Base-by-base conservation (phyloP, 139 green algal species). In the Volvox reticuliferus region DNA sequence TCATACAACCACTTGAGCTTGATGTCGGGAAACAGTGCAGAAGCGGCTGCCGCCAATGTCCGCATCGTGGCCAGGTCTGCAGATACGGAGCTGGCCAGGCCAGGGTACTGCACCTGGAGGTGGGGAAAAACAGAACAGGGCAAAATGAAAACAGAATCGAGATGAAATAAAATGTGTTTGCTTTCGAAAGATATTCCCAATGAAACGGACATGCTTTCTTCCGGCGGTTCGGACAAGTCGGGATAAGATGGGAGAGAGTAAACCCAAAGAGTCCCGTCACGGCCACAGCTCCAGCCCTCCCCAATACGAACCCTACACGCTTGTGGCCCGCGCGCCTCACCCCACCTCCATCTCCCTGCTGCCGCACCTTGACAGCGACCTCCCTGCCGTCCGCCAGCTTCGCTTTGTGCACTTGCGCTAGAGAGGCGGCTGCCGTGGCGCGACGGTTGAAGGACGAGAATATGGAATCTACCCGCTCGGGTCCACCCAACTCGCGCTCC, bases 361-460 rank as follows among this genome's bases (percentile, higher is more conserved):
- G 14, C 63, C 21, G 17, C 81, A 98, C 91, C 93, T 98, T 99
- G 2, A 98, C 96, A 1, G 97, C 97, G 37, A 98, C 97, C 35
- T 94, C 79, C 20, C 89, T 44, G 18, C 96, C 96, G 73, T 63
- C 92, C 36, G 93, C 89, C 69, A 97, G 80, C 75, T 83, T 28
- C 3, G 96, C 96, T 24, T 93, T 92, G 93, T 98, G 96, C 50
- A 87, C 81, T 95, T 98, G 97, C 19, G 97, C 97, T 21, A 98
- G 91, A 9, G 94, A 97, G 5, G 97, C 97, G 0, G 96, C 97
- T 0, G 96, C 97, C 0, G 93, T 96, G 19, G 97, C 93, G 32
- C 93, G 37, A 13, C 88, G 36, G 16, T 97, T 93, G 84, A 99
- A 98, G n/a, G 95, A 91, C 1, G 88, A 85, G 91, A 98, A 99